Percentiles rank a stretch among this genome's conserved stretches.
Evolutionary conservation across 2,329 filamentous ascomycete species (phyloP).

Genomic region (Pseudogymnoascus pannorum): DNA sequence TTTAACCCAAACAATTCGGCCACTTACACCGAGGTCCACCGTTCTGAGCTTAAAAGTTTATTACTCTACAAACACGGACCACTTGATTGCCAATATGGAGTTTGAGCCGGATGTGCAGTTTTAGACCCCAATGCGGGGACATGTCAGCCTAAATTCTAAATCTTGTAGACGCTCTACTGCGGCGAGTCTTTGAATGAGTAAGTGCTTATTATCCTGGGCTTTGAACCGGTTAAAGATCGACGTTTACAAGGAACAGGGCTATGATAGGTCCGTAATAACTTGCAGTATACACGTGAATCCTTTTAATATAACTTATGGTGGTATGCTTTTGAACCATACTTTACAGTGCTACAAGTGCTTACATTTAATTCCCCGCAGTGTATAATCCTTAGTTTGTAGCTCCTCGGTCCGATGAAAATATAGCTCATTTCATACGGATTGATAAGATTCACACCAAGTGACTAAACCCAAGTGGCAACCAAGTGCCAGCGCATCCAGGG

Average conservation of each 20-base stretch:
- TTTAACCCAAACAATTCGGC: background rate
- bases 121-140: background rate
- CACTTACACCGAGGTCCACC: background rate
- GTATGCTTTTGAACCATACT: background rate
- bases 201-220: background rate
- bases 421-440: background rate
- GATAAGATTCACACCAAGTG: background rate
- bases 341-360: background rate
- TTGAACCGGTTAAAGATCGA: constrained; percentile 1
- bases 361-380: background rate
- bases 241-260: background rate
- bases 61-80: background rate
- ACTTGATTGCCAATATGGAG: constrained; percentile 12
- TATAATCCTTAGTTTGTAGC: background rate
- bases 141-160: background rate
- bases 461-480: background rate
- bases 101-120: constrained; percentile 5
- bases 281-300: background rate
- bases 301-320: background rate
- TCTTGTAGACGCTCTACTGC: background rate
- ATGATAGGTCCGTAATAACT: background rate
- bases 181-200: background rate
- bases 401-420: background rate
- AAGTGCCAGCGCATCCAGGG: background rate
- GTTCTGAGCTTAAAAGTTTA: background rate